Base-by-base conservation (phyloP, 2,329 filamentous ascomycete species). In the Claviceps fusiformis region DNA sequence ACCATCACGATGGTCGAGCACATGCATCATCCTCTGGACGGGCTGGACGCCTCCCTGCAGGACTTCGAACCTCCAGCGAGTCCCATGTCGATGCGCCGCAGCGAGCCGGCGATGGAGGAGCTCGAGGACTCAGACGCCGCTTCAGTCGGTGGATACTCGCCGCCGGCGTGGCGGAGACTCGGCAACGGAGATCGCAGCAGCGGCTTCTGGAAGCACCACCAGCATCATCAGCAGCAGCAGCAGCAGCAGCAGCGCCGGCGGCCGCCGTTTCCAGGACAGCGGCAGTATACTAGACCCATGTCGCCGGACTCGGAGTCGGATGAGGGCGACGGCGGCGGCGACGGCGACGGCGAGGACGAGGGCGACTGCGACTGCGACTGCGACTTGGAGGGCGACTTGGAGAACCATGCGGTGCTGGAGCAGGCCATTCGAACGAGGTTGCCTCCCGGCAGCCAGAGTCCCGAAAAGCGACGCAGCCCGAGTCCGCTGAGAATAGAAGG, bases 91-190 rank as follows among this genome's bases (percentile, higher is more conserved):
- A 64, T 64, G 54, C 66, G 61, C 47, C 66, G 61, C 62, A 70
- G 67, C 68, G 68, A 67, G 58, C 58, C 64, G 56, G 63, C 68
- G 54, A 64, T 62, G 58, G 68, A 69, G 59, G 65, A 69, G 58
- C 65, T 64, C 67, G 73, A 73, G 70, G 75, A 71, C 46, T 72
- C 68, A 69, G 76, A 73, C 61, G 65, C 60, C 62, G 70, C 59
- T 63, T 81, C 78, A 65, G 73, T 60, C 63, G 77, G 77, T 74
- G 78, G 78, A 59, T 82, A 78, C 71, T 80, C 76, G 63, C 79
- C 79, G 55, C 79, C 79, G 59, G 79, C 79, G 50, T 82, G 79
- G 79, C 74, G 77, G 64, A 77, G 78, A 60, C 77, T 81, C 68
- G 75, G 73, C 71, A 81, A 80, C 74, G 79, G 78, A 62, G 73